These are phyloP conservation scores for Themeda triandra DNA, from an alignment of 176 grass and related monocot genomes.

Conservation along the genomic window DNA sequence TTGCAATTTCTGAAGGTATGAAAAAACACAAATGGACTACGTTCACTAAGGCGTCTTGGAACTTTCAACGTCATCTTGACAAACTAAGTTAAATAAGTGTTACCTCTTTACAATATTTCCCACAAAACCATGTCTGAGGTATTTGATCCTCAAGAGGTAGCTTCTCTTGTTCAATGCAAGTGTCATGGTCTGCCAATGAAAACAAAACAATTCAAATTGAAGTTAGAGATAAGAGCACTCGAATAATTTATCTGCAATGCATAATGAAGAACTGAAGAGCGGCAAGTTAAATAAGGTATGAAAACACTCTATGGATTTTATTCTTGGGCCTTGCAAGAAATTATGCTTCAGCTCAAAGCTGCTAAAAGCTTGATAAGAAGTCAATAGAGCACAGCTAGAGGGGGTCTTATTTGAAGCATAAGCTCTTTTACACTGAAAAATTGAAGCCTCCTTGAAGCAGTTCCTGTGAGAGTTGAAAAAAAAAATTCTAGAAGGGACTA, in stretches of 20 bases:
- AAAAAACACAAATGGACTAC: background rate
- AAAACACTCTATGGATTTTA: background rate
- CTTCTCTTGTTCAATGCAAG: slow-evolving; percentile 42
- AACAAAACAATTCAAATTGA: slow-evolving; percentile 27
- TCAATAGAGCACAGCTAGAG: slow-evolving; percentile 1
- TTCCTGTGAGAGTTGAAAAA: slow-evolving; percentile 1
- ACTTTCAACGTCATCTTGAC: background rate
- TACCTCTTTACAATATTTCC: slow-evolving; percentile 64
- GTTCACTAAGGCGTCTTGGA: background rate
- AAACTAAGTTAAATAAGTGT: slow-evolving; percentile 19
- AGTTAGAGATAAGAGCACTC: slow-evolving; percentile 9
- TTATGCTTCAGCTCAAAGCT: background rate
- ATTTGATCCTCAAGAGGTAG: slow-evolving; percentile 28
- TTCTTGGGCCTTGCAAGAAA: background rate
- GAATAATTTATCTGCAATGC: background rate
- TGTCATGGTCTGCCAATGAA: slow-evolving; percentile 58
- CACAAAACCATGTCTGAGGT: slow-evolving; percentile 64
- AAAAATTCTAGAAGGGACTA: background rate
- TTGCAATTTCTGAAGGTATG: background rate
- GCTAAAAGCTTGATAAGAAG: background rate
- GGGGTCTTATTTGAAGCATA: slow-evolving; percentile 4
- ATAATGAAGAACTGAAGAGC: slow-evolving; percentile 11
- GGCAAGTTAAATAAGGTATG: background rate
- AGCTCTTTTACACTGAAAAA: background rate
- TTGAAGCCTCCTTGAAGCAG: background rate